A percentile compares a stretch with the other conserved stretches of the same genome.
phyloP scores from a whole-genome alignment of 2,329 filamentous ascomycete genomes.

The Leptodontidium sp. region DNA sequence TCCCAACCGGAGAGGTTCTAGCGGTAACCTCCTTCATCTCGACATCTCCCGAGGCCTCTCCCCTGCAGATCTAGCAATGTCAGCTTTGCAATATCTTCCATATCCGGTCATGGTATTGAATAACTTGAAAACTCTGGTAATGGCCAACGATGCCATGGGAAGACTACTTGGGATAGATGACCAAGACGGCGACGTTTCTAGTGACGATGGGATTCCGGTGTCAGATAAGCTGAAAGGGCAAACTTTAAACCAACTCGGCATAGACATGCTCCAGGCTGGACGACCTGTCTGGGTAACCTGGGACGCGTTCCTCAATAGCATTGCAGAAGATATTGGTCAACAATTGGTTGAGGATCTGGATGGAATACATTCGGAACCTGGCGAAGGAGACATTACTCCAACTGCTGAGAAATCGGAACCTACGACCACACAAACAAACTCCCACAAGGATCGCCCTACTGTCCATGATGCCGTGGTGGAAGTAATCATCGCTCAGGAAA shows the following conservation, averaged over 20 bases:
- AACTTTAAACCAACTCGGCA: slow-evolving; percentile 72
- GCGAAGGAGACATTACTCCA: slow-evolving; percentile 47
- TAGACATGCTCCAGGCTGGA: slow-evolving; percentile 77
- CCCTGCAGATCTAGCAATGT: slow-evolving; percentile 66
- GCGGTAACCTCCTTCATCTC: slow-evolving; percentile 33
- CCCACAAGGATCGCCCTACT: slow-evolving; percentile 48
- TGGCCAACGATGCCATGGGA: slow-evolving; percentile 81
- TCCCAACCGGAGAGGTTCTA: slow-evolving; percentile 30
- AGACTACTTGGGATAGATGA: slow-evolving; percentile 68
- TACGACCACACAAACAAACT: slow-evolving; percentile 27
- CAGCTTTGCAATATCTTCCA: slow-evolving; percentile 77
- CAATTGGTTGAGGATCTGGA: slow-evolving; percentile 24
- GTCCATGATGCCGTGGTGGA: slow-evolving; percentile 71
- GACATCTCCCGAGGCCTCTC: slow-evolving; percentile 56
- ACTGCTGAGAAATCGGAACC: slow-evolving; percentile 44
- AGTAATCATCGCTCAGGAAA: slow-evolving; percentile 64
- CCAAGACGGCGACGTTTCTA: slow-evolving; percentile 48
- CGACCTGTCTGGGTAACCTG: slow-evolving; percentile 65
- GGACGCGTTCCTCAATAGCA: slow-evolving; percentile 64
- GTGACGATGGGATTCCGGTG: slow-evolving; percentile 52
- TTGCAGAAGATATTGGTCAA: slow-evolving; percentile 46
- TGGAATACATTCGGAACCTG: slow-evolving; percentile 23
- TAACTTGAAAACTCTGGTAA: slow-evolving; percentile 71
- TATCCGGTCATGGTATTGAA: slow-evolving; percentile 76
- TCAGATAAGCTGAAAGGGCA: slow-evolving; percentile 70